Conservation (phyloP, 805 yeast genomes). For the Debaryomyces maramus region DNA sequence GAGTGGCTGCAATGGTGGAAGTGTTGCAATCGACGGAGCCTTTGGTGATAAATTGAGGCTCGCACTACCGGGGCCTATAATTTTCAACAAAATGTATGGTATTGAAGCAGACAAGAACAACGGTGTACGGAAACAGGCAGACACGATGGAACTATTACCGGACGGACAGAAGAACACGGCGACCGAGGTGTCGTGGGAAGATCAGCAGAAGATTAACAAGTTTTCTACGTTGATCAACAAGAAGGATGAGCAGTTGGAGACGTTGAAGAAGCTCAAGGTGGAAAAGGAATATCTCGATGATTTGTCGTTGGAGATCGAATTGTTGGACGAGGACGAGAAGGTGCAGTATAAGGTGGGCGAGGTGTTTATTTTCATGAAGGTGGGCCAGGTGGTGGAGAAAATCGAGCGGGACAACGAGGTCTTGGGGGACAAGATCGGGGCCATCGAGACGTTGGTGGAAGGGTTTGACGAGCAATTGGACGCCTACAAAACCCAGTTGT, state of each 20-base stretch:
- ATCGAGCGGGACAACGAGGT: slow-evolving; percentile 62
- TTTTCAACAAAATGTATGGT: not conserved
- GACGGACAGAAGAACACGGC: slow-evolving; percentile 53
- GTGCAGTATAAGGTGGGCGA: slow-evolving; percentile 83
- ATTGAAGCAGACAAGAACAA: not conserved
- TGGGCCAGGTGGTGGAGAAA: slow-evolving; percentile 62
- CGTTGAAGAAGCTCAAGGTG: slow-evolving; percentile 49
- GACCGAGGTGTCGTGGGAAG: slow-evolving; percentile 72
- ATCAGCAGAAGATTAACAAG: slow-evolving; percentile 85
- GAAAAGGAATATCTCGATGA: slow-evolving; percentile 91
- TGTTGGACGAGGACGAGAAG: slow-evolving; percentile 71
- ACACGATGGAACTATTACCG: slow-evolving; percentile 50
- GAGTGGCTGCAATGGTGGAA: not conserved
- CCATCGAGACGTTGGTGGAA: slow-evolving; percentile 47
- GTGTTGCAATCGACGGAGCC: not conserved
- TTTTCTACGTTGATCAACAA: slow-evolving; percentile 80
- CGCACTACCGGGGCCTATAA: slow-evolving; percentile 1
- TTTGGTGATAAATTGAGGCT: not conserved
- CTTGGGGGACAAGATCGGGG: slow-evolving; percentile 51
- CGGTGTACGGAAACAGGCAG: not conserved
- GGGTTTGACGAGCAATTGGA: slow-evolving; percentile 54
- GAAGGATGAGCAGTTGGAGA: slow-evolving; percentile 56
- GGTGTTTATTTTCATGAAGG: slow-evolving; percentile 67
- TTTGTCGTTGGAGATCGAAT: slow-evolving; percentile 78
- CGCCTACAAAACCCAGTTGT: slow-evolving; percentile 68